phyloP scores from a whole-genome alignment of 208 protist species.

The Crithidia thermophila region DNA sequence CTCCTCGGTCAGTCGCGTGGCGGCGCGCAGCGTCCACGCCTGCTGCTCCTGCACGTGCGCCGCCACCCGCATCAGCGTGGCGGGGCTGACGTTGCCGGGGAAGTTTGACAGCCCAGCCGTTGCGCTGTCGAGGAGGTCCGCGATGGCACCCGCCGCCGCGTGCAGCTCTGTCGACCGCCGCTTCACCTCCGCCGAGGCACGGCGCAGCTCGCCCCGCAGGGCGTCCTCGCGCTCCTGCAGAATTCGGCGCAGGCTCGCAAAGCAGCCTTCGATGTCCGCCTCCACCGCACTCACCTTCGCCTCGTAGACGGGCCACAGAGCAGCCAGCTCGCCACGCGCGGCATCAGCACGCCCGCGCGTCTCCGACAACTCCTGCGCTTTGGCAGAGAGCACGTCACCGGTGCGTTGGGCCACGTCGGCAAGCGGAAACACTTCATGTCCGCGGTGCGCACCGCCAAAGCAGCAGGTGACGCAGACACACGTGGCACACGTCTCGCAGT shows the following conservation, averaged over 20 bases:
- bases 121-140: conserved; percentile 7
- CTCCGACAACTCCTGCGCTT: conserved; percentile 24
- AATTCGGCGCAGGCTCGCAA: conserved; percentile 37
- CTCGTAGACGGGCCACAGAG: conserved; percentile 29
- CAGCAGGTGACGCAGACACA: conserved; percentile 75
- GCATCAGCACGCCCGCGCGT: conserved; percentile 6
- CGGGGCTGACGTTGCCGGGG: conserved; percentile 13
- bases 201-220: conserved; percentile 25
- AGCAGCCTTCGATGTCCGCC: conserved; percentile 37
- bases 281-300: conserved; percentile 22
- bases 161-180: conserved; percentile 7
- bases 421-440: conserved; percentile 56
- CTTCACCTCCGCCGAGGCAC: conserved; percentile 13
- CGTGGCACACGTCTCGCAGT: conserved; percentile 58
- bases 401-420: conserved; percentile 36
- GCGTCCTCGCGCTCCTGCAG: conserved; percentile 50
- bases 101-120: neutral
- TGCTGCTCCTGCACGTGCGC: conserved; percentile 5
- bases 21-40: conserved; percentile 7
- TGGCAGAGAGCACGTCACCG: neutral
- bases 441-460: conserved; percentile 68
- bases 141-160: conserved; percentile 7
- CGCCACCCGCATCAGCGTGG: conserved; percentile 26
- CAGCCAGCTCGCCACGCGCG: conserved; percentile 2
- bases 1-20: conserved; percentile 12